Evolutionary conservation across 1,284 basidiomycete genomes (phyloP).

Genomic region (Cryptococcus sp.): DNA sequence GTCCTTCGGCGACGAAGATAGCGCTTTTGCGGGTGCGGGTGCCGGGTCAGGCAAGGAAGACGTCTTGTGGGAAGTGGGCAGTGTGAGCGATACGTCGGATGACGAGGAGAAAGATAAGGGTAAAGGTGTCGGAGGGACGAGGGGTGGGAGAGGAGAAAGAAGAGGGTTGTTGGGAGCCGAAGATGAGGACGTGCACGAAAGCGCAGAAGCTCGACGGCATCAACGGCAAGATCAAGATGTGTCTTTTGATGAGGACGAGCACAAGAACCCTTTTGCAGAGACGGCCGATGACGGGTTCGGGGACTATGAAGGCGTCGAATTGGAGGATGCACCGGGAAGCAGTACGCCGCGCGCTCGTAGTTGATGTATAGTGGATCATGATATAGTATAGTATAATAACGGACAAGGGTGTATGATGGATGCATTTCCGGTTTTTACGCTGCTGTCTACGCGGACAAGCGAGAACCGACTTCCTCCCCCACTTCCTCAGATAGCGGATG

Average conservation of each 20-base stretch:
- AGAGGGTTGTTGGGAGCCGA: constrained; percentile 39
- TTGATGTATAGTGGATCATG: no score
- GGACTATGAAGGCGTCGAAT: constrained; percentile 28
- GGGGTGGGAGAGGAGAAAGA: constrained; percentile 34
- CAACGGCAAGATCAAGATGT: constrained; percentile 11
- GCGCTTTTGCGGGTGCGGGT: constrained; percentile 5
- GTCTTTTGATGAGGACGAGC: no score
- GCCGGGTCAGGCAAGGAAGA: constrained; percentile 20
- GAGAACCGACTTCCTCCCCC: not conserved
- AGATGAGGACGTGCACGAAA: constrained; percentile 22
- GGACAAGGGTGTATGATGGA: no score
- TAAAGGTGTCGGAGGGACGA: constrained; percentile 32
- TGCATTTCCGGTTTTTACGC: no score
- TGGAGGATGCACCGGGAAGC: constrained; percentile 3
- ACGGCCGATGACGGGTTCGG: constrained; percentile 32
- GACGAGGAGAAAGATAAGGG: constrained; percentile 23
- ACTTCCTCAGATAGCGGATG: constrained; percentile 56
- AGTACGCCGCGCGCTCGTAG: no score
- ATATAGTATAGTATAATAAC: no score
- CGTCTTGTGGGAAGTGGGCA: constrained; percentile 48
- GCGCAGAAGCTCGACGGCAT: not conserved
- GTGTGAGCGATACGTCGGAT: constrained; percentile 36
- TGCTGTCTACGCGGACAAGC: not conserved
- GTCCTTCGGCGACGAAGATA: constrained; percentile 1
- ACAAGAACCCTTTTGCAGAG: constrained; percentile 29